These are phyloP conservation scores for Nemophila menziesii DNA, from an alignment of 257 asterid species.

Conservation along the genomic window DNA sequence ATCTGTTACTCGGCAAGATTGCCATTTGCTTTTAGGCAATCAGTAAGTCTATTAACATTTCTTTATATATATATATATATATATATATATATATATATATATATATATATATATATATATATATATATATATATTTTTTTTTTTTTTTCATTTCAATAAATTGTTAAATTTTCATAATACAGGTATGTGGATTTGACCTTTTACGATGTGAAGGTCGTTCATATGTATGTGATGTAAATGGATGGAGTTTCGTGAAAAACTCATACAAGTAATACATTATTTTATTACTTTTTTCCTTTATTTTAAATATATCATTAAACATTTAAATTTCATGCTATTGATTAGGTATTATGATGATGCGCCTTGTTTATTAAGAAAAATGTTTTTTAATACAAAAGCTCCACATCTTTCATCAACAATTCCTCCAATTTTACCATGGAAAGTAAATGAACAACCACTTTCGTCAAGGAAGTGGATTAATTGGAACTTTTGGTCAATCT, in stretches of 20 bases:
- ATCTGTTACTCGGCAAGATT: too few species aligned
- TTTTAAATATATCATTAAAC: background rate
- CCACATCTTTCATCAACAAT: constrained; percentile 84
- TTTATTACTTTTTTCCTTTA: constrained; percentile 1
- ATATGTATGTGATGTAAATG: constrained; percentile 95
- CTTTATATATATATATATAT: background rate
- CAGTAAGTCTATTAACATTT: constrained; percentile 41
- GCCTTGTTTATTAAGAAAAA: constrained; percentile 88
- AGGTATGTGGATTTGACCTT: constrained; percentile 99
- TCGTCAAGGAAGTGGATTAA: constrained; percentile 95
- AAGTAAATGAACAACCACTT: constrained; percentile 71
- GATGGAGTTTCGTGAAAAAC: constrained; percentile 98
- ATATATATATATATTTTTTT: too few species aligned
- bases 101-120: too few species aligned
- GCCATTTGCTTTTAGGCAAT: constrained; percentile 93
- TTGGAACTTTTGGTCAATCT: constrained; percentile 84
- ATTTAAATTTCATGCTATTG: constrained; percentile 11
- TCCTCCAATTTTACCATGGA: constrained; percentile 91
- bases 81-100: too few species aligned
- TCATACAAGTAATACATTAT: constrained; percentile 58
- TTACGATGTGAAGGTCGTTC: constrained; percentile 96
- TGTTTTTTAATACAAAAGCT: constrained; percentile 94
- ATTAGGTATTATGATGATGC: constrained; percentile 91
- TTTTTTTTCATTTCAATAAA: background rate
- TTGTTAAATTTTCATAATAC: constrained; percentile 14